phyloP scores from a whole-genome alignment of 139 green algal genomes.

The Coccomyxa sp. region DNA sequence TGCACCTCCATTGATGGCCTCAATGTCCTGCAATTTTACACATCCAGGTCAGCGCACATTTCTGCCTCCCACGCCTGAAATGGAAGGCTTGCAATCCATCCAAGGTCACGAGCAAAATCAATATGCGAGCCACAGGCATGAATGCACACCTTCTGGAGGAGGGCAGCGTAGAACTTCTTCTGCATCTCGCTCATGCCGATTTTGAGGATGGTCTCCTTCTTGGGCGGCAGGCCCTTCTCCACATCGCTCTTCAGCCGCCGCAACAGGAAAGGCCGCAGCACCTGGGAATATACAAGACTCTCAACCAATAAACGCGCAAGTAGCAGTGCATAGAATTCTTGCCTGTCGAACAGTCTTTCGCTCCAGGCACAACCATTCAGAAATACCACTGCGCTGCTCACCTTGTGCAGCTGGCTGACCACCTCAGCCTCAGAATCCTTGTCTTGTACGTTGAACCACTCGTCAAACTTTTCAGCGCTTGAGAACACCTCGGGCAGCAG shows the following conservation, averaged over 20 bases:
- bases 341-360: too few species aligned
- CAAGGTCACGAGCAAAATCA: too few species aligned
- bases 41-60: not conserved
- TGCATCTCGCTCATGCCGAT: conserved; percentile 95
- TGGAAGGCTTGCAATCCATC: too few species aligned
- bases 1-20: conserved; percentile 33
- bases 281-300: conserved; percentile 25
- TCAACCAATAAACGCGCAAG: not conserved
- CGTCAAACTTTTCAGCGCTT: conserved; percentile 92
- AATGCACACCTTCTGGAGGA: conserved; percentile 95
- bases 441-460: conserved; percentile 87
- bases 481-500: conserved; percentile 84
- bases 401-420: conserved; percentile 96
- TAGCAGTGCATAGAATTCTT: too few species aligned
- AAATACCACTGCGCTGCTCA: not conserved
- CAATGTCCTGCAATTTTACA: conserved; percentile 5
- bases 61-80: too few species aligned
- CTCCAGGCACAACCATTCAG: too few species aligned
- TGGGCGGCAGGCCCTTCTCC: conserved; percentile 91
- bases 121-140: too few species aligned
- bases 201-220: conserved; percentile 99
- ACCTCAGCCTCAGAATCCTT: conserved; percentile 84
- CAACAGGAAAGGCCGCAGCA: conserved; percentile 97
- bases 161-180: conserved; percentile 75
- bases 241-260: conserved; percentile 96